Evolutionary conservation across 371 early-diverging fungal species (phyloP).

Genomic region (Thermomucor indicae-seudaticae): DNA sequence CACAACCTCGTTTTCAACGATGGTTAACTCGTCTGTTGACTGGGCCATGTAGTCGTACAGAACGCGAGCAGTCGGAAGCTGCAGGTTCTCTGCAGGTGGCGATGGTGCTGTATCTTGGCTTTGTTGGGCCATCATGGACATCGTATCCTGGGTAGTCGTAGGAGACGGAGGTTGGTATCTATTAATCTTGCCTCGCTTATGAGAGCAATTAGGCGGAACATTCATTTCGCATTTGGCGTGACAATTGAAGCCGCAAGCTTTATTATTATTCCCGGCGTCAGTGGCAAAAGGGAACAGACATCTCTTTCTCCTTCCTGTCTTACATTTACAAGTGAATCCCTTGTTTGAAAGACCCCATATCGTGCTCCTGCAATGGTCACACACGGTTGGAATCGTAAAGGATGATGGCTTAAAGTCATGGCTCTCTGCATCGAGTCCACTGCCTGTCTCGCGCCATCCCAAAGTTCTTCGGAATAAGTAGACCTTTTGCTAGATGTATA

Average conservation of each 20-base stretch:
- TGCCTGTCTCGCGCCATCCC: too few species aligned
- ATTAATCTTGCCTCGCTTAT: constrained; percentile 56
- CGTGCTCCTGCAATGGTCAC: constrained; percentile 71
- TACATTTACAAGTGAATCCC: constrained; percentile 70
- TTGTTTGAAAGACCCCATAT: constrained; percentile 79
- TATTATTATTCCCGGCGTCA: too few species aligned
- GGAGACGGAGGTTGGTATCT: constrained; percentile 27
- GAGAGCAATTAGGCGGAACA: constrained; percentile 72
- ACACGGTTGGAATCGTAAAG: constrained; percentile 77
- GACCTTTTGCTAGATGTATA: neutral
- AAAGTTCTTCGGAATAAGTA: constrained; percentile 18
- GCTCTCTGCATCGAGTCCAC: constrained; percentile 39
- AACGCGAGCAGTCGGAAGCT: constrained; percentile 33
- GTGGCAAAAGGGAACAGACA: neutral
- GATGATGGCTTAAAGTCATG: constrained; percentile 75
- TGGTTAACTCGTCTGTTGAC: constrained; percentile 68
- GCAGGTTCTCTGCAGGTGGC: neutral
- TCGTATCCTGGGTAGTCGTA: neutral
- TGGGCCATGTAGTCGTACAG: constrained; percentile 76
- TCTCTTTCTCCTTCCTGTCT: neutral
- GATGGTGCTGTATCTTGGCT: neutral
- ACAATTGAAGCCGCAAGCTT: constrained; percentile 82
- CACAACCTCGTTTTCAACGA: constrained; percentile 65
- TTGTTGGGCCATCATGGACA: neutral
- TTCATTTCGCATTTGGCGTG: constrained; percentile 87